Conservation (phyloP, 768 basidiomycete species). For the Cystofilobasidium capitatum region DNA sequence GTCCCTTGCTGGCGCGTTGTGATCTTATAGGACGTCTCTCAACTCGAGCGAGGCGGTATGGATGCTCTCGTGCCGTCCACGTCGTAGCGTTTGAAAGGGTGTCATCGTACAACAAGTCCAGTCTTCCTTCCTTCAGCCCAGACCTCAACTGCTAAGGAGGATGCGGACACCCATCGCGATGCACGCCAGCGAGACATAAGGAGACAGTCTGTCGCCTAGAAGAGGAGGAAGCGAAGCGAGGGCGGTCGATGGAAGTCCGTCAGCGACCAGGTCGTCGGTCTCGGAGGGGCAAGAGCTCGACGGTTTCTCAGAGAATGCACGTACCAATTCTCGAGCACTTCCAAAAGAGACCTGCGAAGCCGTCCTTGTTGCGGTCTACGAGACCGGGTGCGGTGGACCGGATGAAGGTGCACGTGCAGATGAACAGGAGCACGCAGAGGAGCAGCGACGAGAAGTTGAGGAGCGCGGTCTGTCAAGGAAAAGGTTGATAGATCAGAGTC, state of each 20-base stretch:
- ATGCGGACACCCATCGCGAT: constrained; percentile 81
- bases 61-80: too few species aligned
- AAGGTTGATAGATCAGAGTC: neutral
- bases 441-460: constrained; percentile 97
- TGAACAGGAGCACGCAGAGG: constrained; percentile 80
- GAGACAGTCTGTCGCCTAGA: constrained; percentile 85
- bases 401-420: constrained; percentile 95
- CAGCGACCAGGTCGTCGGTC: too few species aligned
- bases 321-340: constrained; percentile 91
- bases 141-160: constrained; percentile 34
- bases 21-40: too few species aligned
- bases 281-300: too few species aligned
- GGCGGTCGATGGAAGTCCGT: neutral
- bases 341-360: constrained; percentile 86
- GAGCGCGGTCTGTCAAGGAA: constrained; percentile 60
- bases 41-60: too few species aligned
- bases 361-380: constrained; percentile 86
- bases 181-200: constrained; percentile 89
- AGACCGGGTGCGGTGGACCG: constrained; percentile 80
- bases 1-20: too few species aligned
- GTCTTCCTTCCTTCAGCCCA: neutral
- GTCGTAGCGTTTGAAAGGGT: too few species aligned
- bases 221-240: neutral
- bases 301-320: constrained; percentile 33
- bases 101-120: neutral